These are phyloP conservation scores for Solanum dulcamara DNA, from an alignment of 257 asterid genomes.

Conservation along the genomic window DNA sequence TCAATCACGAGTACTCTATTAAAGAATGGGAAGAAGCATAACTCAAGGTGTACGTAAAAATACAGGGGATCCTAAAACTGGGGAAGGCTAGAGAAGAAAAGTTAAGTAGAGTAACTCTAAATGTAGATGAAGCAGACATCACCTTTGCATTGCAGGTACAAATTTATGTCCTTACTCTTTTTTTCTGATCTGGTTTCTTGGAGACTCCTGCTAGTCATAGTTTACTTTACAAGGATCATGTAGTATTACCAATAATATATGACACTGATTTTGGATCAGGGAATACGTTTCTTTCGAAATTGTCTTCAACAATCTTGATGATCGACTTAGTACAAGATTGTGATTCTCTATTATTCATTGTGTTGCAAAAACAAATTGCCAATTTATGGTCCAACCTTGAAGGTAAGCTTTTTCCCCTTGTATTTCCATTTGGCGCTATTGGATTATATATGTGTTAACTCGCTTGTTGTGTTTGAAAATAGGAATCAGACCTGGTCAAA, in stretches of 20 bases:
- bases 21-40: background rate
- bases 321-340: background rate
- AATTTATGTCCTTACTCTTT: background rate
- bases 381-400: background rate
- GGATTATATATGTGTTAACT: background rate
- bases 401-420: background rate
- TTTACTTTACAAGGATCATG: background rate
- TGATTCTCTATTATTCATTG: background rate
- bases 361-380: background rate
- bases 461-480: background rate
- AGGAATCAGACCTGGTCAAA: background rate
- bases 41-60: background rate
- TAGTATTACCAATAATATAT: background rate
- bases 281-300: constrained; percentile 82
- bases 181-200: background rate
- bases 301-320: constrained; percentile 42
- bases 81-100: constrained; percentile 82
- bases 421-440: background rate
- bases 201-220: background rate
- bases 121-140: constrained; percentile 65
- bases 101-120: constrained; percentile 57
- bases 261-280: constrained; percentile 30
- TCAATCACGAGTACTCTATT: background rate
- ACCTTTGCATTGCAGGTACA: constrained; percentile 81
- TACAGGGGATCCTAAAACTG: constrained; percentile 86